These are phyloP conservation scores for Pleoardoris graminearum DNA, from an alignment of 2,329 filamentous ascomycete species.

Conservation along the genomic window DNA sequence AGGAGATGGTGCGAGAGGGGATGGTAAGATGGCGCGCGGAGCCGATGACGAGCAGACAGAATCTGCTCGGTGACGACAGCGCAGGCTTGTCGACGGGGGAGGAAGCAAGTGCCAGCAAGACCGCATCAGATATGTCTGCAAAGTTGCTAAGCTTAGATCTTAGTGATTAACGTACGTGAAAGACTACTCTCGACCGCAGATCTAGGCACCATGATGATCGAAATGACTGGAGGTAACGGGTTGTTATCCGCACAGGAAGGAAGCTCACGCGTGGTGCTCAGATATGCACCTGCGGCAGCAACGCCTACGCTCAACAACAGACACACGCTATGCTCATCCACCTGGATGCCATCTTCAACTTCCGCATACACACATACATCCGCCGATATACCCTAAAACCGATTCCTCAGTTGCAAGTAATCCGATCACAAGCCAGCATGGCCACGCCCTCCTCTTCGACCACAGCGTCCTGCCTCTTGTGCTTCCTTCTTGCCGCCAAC, in stretches of 20 bases:
- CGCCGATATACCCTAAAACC: no score
- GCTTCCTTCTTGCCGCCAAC: background rate
- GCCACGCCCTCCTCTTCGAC: conserved; percentile 4
- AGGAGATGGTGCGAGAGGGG: background rate
- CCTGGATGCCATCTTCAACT: no score
- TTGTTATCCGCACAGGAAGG: no score
- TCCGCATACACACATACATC: background rate
- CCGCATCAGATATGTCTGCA: background rate
- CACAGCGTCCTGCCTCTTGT: background rate
- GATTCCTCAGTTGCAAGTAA: background rate
- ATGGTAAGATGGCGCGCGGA: background rate
- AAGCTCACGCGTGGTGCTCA: background rate
- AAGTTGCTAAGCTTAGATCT: background rate
- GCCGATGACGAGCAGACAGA: background rate
- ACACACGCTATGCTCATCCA: no score
- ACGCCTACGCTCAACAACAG: no score
- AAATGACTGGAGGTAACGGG: no score
- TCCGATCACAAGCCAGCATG: conserved; percentile 4
- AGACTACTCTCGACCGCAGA: no score
- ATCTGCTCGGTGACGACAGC: background rate
- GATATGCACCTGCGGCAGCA: no score
- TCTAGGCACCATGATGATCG: no score
- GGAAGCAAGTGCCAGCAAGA: background rate
- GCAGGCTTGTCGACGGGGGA: background rate
- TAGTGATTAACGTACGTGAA: background rate